Evolutionary conservation across 768 basidiomycete species (phyloP), one percentile per base, ranked within the genome.

Genomic region (Suillus luteus): DNA sequence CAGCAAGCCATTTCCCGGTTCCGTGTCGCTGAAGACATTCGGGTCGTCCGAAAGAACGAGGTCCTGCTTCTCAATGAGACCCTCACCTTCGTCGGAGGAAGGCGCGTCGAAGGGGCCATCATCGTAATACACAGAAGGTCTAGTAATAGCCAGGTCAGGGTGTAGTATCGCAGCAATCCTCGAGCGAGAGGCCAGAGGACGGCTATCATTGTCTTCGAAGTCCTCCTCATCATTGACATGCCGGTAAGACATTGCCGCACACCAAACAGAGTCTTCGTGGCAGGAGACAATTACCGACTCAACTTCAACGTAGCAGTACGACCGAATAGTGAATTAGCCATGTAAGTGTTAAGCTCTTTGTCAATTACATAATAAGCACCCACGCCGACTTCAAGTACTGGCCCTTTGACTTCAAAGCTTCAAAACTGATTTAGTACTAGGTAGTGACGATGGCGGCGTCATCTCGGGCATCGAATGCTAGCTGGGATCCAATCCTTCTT

Each of bases 401-500:
- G 4, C 33, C 33, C 1, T 35, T 1, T 8, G 6, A 2, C 14
- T 27, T 40, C 22, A 49, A 12, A 33, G 27, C 44, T 60, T 17
- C 27, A 52, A 31, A 52, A 17, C 27, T 52, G 9, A 9, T 31
- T 43, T 19, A 59, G 38, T 51, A 49, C 12, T 27, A 33, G 4
- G 52, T 41, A 55, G 44, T 17, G 27, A 37, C 17, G 37, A 64
- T 44, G 63, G 81, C 80, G 79, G 66, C 77, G 48, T 75, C 74
- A 44, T 67, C 75, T 61, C 81, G 81, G 65, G 76, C 78, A 44
- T 33, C 35, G 27, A 70, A 77, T 58, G 75, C 80, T 35, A 90
- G 87, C 66, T 97, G 95, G 96, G 96, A 98, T 73, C 95, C 96
- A 22, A 78, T 93, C 4, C 78, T 96, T 63, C 84, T 97, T 57